Evolutionary conservation across 345 rosid genomes (phyloP), one percentile per base, ranked within the genome.

Genomic region (Raphanus raphanistrum): DNA sequence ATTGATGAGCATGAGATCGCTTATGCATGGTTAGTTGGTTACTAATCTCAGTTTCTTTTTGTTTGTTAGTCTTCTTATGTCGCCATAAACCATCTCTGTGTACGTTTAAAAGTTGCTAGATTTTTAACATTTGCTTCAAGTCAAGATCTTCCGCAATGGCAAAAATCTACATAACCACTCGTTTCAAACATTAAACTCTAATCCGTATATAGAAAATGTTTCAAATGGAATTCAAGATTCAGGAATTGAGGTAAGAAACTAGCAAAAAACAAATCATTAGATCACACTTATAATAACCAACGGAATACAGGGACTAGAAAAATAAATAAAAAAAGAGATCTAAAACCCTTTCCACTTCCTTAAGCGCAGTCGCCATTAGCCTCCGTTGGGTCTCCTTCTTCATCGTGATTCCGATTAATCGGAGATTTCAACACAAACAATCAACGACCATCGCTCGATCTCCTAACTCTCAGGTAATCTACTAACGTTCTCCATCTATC

Each of bases 361-460:
- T 32, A 0, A 17, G n/a, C 58, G 80, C 80, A 77, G 76, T 55
- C 57, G 25, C 41, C 41, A 36, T 41, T 63, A 61, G 36, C 31
- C 60, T 76, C 80, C 70, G 70, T 69, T 70, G 75, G 68, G 10
- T 48, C 55, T 48, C 69, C 73, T 70, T 76, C 73, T 76, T 27
- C 32, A 63, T 70, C 75, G 70, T 4, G 50, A 77, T 77, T 77
- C 81, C 81, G 81, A 41, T 65, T 77, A 29, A 57, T 65, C 76
- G 76, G 76, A 71, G 66, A 21, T 31, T 58, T 55, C 7, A 17
- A 17, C 16, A 29, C 15, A 4, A 31, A 28, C 12, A 13, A 28
- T 10, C 27, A 28, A 59, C 15, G 5, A 59, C 4, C 26, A 6
- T 25, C 33, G 9, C 60, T 75, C 15, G 6, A 0, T 38, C 36